Base-by-base conservation (phyloP, 1,139 yeast genomes). In the Diutina rugosa region DNA sequence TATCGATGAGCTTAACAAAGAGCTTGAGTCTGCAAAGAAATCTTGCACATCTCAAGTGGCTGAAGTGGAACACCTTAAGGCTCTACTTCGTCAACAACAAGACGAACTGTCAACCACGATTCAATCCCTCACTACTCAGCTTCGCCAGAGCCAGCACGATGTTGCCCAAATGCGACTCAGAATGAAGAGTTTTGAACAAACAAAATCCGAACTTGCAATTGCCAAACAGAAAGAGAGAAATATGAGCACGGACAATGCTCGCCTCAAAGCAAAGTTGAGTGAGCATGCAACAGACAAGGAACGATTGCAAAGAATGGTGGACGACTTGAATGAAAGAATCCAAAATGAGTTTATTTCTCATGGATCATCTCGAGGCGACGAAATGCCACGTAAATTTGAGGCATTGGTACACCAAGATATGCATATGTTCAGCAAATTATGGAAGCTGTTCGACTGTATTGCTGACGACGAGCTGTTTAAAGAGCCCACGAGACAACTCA, bases 381-480 rank as follows among this genome's bases (percentile, higher is more conserved):
- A 75, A 57, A 65, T 68, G 55, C 14, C 41, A 35, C 41, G 5
- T 5, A 78, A 74, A 48, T 70, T 73, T 58, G 69, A 69, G 38
- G 79, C 72, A 48, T 59, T 78, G 38, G 65, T 76, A 30, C 67
- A 70, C 51, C 65, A 67, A 56, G 77, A 79, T 63, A 64, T 71
- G 58, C 59, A 66, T 58, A 66, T 78, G 65, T 75, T 74, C 66
- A 69, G 75, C 59, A 70, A 74, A 65, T 63, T 76, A 60, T 62
- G 83, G 55, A 69, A 72, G 45, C 74, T 81, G 1, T 77, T 84
- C 58, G 76, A 78, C 54, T 77, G 78, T 60, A 75, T 84, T 8
- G 76, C 86, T 3, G 89, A 85, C 59, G 81, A 79, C 59, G 64
- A 73, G 3, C 84, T 89, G 0, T 73, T 84, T 46, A 70, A 71